phyloP scores from a whole-genome alignment of 202 grass and related monocot genomes.

The Schoenoplectus tabernaemontani region DNA sequence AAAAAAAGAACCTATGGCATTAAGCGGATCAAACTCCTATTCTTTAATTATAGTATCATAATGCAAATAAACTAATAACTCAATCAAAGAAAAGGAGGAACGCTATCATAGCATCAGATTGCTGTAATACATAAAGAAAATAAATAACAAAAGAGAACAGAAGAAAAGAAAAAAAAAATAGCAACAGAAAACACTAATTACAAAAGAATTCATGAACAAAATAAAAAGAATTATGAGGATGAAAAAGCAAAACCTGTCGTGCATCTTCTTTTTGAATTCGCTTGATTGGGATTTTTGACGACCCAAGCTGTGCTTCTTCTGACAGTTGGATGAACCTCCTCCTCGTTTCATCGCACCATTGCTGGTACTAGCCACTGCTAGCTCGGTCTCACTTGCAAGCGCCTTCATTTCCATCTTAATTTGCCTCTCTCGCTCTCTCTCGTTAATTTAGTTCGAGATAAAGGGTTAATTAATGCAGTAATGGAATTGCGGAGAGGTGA shows the following conservation, averaged over 20 bases:
- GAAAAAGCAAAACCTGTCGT: not conserved
- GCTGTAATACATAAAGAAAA: no score
- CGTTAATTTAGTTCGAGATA: not conserved
- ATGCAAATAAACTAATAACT: no score
- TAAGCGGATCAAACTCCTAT: no score
- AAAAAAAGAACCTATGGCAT: no score
- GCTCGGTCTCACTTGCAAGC: not conserved
- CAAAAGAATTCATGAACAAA: not conserved
- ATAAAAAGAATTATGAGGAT: not conserved
- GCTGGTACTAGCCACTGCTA: not conserved
- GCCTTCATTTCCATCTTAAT: not conserved
- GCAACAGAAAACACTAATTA: not conserved
- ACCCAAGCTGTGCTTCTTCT: constrained; percentile 6
- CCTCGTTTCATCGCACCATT: not conserved
- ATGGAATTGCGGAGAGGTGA: no score
- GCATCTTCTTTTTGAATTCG: constrained; percentile 3
- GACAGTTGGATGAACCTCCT: not conserved
- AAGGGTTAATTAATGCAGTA: no score
- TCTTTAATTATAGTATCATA: no score
- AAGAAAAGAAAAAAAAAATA: no score
- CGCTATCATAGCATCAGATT: no score
- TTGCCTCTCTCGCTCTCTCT: not conserved
- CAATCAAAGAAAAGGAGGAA: no score
- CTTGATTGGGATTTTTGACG: not conserved
- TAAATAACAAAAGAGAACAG: not conserved